These are phyloP conservation scores for Citrus reticulata DNA, from an alignment of 345 rosid species.

Conservation along the genomic window DNA sequence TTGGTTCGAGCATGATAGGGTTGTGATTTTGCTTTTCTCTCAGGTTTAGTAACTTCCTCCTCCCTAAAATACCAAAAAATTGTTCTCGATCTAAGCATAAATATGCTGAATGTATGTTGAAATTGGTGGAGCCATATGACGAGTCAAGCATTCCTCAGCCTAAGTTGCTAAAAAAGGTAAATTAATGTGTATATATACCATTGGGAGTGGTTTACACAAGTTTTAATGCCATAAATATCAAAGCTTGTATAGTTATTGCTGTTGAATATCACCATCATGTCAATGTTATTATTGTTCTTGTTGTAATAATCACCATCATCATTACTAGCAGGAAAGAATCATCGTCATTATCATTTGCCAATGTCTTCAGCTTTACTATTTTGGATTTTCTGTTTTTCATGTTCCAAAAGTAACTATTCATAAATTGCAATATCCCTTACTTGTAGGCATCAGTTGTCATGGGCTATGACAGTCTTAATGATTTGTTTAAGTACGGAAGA, in stretches of 20 bases:
- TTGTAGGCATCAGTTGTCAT: conserved; percentile 54
- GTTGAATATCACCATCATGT: not conserved
- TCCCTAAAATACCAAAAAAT: conserved; percentile 30
- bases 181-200: not conserved
- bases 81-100: conserved; percentile 50
- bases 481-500: conserved; percentile 43
- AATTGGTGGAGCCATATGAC: conserved; percentile 32
- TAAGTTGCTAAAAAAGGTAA: conserved; percentile 52
- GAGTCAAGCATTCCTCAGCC: conserved; percentile 35
- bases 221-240: not conserved
- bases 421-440: conserved; percentile 9
- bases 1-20: not conserved
- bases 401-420: not conserved
- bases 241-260: not conserved
- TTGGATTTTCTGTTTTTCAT: not conserved
- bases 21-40: conserved; percentile 10
- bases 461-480: conserved; percentile 45
- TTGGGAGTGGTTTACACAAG: not conserved
- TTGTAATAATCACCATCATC: not conserved
- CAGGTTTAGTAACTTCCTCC: conserved; percentile 45
- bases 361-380: not conserved
- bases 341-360: not conserved
- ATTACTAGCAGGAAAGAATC: not conserved
- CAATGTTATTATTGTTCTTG: not conserved
- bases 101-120: conserved; percentile 35